These are phyloP conservation scores for Odonthalia washingtoniensis DNA, from an alignment of 31 red algal species.

Conservation along the genomic window DNA sequence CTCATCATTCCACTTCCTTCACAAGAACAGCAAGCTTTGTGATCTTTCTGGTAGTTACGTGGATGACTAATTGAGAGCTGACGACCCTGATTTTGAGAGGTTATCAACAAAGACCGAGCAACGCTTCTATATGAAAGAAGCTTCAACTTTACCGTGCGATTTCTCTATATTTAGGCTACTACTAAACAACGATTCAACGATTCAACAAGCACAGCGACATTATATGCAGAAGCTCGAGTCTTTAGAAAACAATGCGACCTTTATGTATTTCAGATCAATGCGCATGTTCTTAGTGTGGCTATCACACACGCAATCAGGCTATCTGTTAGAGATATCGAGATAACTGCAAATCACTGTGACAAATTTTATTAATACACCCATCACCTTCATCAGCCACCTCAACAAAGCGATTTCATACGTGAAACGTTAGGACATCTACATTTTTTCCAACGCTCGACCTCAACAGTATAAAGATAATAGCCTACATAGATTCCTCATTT, in stretches of 20 bases:
- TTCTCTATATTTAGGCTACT: too few relatives aligned
- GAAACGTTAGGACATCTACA: background rate
- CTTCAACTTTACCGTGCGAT: too few relatives aligned
- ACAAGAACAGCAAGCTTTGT: background rate
- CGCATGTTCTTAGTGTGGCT: conserved; percentile 54
- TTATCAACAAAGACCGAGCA: too few relatives aligned
- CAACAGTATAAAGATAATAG: conserved; percentile 25
- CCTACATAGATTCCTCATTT: conserved; percentile 36
- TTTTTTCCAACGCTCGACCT: conserved; percentile 11
- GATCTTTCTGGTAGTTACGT: conserved; percentile 45
- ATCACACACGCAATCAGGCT: conserved; percentile 19
- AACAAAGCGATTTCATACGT: background rate
- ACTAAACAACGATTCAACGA: too few relatives aligned
- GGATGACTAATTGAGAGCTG: conserved; percentile 26
- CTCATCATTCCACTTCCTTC: too few relatives aligned
- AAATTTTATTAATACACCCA: too few relatives aligned
- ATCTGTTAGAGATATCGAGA: conserved; percentile 40
- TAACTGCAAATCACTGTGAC: conserved; percentile 23
- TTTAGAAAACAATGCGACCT: background rate
- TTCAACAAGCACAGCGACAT: too few relatives aligned
- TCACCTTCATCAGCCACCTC: background rate
- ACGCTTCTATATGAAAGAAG: too few relatives aligned
- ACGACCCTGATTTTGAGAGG: background rate
- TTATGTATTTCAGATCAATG: conserved; percentile 16
- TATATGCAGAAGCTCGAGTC: conserved; percentile 45